A percentile compares a stretch with the other conserved stretches of the same genome.
These are phyloP conservation scores for Pseudogymnoascus sp. DNA, from an alignment of 2,329 filamentous ascomycete genomes.

Conservation along the genomic window DNA sequence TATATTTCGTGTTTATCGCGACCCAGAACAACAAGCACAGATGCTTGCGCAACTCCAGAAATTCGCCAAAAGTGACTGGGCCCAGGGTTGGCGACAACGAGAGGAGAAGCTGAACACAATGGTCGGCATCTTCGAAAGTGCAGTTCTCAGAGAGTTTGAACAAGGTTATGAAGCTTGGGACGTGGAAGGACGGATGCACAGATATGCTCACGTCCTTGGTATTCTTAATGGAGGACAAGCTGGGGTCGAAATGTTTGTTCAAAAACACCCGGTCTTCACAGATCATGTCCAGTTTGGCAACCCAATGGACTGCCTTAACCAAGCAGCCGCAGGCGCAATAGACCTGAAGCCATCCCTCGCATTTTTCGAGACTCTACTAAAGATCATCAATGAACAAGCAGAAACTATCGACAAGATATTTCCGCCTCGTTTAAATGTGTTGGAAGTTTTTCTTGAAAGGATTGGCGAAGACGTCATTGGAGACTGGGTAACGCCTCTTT, in stretches of 20 bases:
- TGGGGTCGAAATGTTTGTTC: constrained; percentile 77
- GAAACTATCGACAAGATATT: constrained; percentile 78
- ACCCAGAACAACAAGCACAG: constrained; percentile 83
- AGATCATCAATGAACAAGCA: constrained; percentile 75
- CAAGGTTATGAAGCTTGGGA: constrained; percentile 86
- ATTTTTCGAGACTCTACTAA: constrained; percentile 71
- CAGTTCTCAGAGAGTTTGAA: constrained; percentile 85
- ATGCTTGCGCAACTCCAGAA: constrained; percentile 75
- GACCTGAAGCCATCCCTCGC: constrained; percentile 70
- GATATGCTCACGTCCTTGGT: constrained; percentile 80
- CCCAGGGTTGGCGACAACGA: constrained; percentile 64
- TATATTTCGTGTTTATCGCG: constrained; percentile 77
- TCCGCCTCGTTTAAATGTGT: constrained; percentile 59
- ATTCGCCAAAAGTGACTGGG: constrained; percentile 76
- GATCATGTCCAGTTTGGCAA: constrained; percentile 65
- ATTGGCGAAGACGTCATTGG: constrained; percentile 75
- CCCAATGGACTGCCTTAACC: constrained; percentile 74
- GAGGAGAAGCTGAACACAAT: constrained; percentile 67
- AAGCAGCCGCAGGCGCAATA: constrained; percentile 56
- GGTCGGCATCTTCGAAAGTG: constrained; percentile 79
- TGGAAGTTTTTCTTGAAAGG: constrained; percentile 73
- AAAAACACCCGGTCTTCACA: constrained; percentile 78
- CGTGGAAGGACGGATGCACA: constrained; percentile 78
- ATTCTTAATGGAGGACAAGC: constrained; percentile 73
- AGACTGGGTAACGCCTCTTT: constrained; percentile 76